A percentile compares a stretch with the other conserved stretches of the same genome.
These are phyloP conservation scores for Seiridium cupressi DNA, from an alignment of 2,329 filamentous ascomycete species.

Conservation along the genomic window DNA sequence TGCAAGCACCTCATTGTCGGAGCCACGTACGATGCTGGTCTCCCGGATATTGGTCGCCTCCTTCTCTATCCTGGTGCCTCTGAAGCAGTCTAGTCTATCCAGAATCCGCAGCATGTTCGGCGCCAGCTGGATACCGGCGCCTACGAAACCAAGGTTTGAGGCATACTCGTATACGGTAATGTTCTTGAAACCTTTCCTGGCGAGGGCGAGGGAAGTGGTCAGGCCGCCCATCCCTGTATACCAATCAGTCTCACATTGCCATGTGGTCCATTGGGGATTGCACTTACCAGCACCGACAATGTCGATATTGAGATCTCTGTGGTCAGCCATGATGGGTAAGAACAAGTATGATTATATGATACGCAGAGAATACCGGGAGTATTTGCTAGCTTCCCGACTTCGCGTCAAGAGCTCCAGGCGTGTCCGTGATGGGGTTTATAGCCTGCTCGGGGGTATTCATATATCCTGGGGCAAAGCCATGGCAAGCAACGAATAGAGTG, in stretches of 20 bases:
- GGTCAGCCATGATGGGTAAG: conserved; percentile 25
- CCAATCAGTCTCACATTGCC: neutral
- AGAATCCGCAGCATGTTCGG: conserved; percentile 80
- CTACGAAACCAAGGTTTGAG: conserved; percentile 74
- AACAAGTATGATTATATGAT: neutral
- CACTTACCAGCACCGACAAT: conserved; percentile 46
- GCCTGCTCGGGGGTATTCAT: neutral
- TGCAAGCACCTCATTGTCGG: conserved; percentile 66
- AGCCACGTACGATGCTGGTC: conserved; percentile 74
- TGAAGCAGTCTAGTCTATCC: conserved; percentile 71
- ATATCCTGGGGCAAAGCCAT: neutral
- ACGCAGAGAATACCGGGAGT: neutral
- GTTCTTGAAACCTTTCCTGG: conserved; percentile 71
- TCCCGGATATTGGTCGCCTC: conserved; percentile 70
- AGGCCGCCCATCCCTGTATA: conserved; percentile 73
- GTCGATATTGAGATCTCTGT: conserved; percentile 37
- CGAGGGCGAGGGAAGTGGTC: conserved; percentile 68
- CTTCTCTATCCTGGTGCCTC: conserved; percentile 54
- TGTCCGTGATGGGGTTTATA: neutral
- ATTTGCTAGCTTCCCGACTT: neutral
- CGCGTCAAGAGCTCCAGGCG: neutral
- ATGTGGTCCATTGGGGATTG: neutral
- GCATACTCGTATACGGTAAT: conserved; percentile 75
- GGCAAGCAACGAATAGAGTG: neutral
- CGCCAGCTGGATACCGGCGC: conserved; percentile 80